phyloP scores from a whole-genome alignment of 164 flowering plant genomes.

The Macadamia tetraphylla region DNA sequence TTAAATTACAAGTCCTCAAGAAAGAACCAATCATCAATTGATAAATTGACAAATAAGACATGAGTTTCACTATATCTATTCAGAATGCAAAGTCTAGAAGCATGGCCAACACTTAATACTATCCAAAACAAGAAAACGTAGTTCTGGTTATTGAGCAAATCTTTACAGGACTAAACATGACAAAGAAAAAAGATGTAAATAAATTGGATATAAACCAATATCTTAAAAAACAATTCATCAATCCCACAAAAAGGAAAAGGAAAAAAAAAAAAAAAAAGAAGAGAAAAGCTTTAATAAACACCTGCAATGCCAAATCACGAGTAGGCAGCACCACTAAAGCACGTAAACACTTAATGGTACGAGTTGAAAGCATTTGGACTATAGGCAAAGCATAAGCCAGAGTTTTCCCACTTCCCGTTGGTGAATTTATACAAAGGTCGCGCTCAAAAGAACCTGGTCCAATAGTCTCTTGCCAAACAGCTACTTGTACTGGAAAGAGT shows the following conservation, averaged over 20 bases:
- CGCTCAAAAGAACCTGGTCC: constrained; percentile 87
- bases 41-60: no score
- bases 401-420: constrained; percentile 94
- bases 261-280: background rate
- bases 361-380: constrained; percentile 65
- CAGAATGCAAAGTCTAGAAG: no score
- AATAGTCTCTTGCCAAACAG: constrained; percentile 87
- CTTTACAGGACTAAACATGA: no score
- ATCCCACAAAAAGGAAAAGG: background rate
- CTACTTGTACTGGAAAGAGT: constrained; percentile 85
- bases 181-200: no score
- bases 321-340: constrained; percentile 94
- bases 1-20: no score
- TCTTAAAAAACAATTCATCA: no score
- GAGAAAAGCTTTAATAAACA: constrained; percentile 13
- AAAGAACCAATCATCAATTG: no score
- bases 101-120: no score
- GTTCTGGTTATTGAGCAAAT: no score
- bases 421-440: constrained; percentile 82
- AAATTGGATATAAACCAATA: no score
- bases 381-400: constrained; percentile 89
- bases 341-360: constrained; percentile 58
- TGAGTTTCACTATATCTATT: no score
- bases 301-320: constrained; percentile 94
- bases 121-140: no score